Evolutionary conservation across 495 filamentous ascomycete species (phyloP), one percentile per base, ranked within the genome.

Genomic region (Glarea lozoyensis): DNA sequence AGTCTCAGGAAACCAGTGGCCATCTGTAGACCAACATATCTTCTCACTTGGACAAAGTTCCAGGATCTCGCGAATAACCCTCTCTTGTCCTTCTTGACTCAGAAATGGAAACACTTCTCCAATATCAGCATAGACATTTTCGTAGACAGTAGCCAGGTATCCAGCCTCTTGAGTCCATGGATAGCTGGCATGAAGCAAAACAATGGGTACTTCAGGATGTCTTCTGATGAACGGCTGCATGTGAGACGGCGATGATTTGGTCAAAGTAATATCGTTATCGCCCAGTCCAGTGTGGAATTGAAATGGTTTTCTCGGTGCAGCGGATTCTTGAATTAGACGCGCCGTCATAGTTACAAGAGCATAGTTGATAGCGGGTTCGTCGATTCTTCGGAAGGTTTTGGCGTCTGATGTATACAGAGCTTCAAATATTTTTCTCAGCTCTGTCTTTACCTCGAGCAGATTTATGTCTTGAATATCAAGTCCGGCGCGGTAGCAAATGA

Each of bases 271-370:
- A 60, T 93, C 86, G 48, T 82, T 86, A 52, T 94, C 87, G 0
- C 88, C 88, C 1, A 94, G 68, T 0, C 88, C 88, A 0, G 86
- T 90, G 52, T 94, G 87, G 45, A 95, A 84, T 53, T 94, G 88
- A 21, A 95, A 56, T 1, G 88, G 86, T 53, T 92, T 92, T 44
- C 65, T 72, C 10, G 54, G 57, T 19, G 42, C 49, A 42, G 48
- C 45, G 46, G 18, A 58, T 31, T 69, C 61, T 6, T 61, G 58
- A 25, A 84, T 72, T 10, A 75, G 42, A 23, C 60, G 52, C 4
- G 68, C 82, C 17, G 54, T 68, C 43, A 56, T 60, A 47, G 78
- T 69, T 7, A 94, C 53, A 10, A 56, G 27, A 20, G 24, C 52
- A 4, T 27, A 34, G 30, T 52, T 52, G 38, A 56, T 33, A 11